Conservation (phyloP, 2,329 filamentous ascomycete species). For the Claviceps maximensis region DNA sequence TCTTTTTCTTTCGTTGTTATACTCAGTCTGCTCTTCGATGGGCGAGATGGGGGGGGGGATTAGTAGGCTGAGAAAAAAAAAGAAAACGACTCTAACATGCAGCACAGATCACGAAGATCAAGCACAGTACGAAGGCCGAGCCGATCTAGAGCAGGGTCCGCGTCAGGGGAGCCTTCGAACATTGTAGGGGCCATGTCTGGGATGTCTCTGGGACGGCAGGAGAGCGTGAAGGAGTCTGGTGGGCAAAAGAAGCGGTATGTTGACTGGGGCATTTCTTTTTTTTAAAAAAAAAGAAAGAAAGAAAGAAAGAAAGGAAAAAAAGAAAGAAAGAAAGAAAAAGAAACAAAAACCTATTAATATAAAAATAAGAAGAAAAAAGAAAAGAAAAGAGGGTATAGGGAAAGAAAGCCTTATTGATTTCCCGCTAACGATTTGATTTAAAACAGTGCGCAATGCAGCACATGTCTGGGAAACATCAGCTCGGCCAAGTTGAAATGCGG, state of each 20-base stretch:
- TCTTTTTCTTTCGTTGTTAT: too few species aligned
- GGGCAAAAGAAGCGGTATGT: slow-evolving; percentile 8
- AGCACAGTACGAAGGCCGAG: slow-evolving; percentile 8
- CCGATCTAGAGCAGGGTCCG: slow-evolving; percentile 9
- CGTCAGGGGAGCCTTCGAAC: slow-evolving; percentile 11
- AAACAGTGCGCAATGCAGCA: slow-evolving; percentile 56
- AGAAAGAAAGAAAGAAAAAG: too few species aligned
- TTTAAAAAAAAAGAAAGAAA: neutral
- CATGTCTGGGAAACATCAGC: slow-evolving; percentile 57
- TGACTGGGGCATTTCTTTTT: neutral
- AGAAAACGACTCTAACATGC: too few species aligned
- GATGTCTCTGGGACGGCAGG: slow-evolving; percentile 12
- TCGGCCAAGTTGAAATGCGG: slow-evolving; percentile 56
- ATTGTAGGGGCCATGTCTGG: slow-evolving; percentile 17
- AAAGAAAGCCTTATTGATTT: too few species aligned
- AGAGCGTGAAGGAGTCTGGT: slow-evolving; percentile 10
- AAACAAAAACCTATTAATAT: too few species aligned
- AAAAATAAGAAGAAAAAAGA: too few species aligned
- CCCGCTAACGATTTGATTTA: slow-evolving; percentile 6
- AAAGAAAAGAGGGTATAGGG: too few species aligned
- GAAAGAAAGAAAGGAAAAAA: neutral
- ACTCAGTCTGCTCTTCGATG: too few species aligned
- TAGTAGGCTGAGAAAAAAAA: neutral
- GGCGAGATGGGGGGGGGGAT: neutral
- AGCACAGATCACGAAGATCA: slow-evolving; percentile 6